Percentiles rank a stretch among this genome's conserved stretches.
These are phyloP conservation scores for Lathyrus aphaca DNA, from an alignment of 306 rosid species.

Conservation along the genomic window DNA sequence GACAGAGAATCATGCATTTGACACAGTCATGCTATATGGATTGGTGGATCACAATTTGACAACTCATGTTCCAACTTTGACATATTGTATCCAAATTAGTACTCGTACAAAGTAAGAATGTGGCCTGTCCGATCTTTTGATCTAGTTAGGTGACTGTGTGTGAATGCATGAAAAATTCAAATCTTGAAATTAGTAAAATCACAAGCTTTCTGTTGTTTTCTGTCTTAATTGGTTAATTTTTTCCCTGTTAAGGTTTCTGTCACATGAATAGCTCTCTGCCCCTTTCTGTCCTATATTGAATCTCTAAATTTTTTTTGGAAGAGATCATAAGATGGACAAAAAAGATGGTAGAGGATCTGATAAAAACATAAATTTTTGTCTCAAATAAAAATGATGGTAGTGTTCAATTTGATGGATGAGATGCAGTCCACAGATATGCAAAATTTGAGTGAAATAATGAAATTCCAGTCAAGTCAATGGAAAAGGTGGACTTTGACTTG, in stretches of 20 bases:
- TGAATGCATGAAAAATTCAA: constrained; percentile 1
- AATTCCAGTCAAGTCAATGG: constrained; percentile 38
- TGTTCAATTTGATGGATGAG: background rate
- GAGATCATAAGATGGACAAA: too few species aligned
- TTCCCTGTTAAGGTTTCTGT: background rate
- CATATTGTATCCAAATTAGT: too few species aligned
- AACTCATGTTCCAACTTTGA: background rate
- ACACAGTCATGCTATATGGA: background rate
- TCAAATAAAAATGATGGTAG: too few species aligned
- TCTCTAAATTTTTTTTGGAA: too few species aligned
- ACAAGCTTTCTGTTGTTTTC: constrained; percentile 8
- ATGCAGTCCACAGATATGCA: background rate
- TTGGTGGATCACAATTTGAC: constrained; percentile 8
- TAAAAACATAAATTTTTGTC: too few species aligned
- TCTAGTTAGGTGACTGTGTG: background rate
- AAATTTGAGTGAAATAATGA: background rate
- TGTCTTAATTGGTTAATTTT: background rate
- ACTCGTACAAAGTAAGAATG: too few species aligned
- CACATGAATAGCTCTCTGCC: background rate
- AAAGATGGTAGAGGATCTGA: too few species aligned
- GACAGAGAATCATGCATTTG: background rate
- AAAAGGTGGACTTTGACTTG: constrained; percentile 46
- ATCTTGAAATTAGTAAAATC: constrained; percentile 5
- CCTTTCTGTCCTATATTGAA: background rate
- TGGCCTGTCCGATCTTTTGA: background rate